Evolutionary conservation across 345 rosid species (phyloP), one percentile per base, ranked within the genome.

Genomic region (Aurinia saxatilis): DNA sequence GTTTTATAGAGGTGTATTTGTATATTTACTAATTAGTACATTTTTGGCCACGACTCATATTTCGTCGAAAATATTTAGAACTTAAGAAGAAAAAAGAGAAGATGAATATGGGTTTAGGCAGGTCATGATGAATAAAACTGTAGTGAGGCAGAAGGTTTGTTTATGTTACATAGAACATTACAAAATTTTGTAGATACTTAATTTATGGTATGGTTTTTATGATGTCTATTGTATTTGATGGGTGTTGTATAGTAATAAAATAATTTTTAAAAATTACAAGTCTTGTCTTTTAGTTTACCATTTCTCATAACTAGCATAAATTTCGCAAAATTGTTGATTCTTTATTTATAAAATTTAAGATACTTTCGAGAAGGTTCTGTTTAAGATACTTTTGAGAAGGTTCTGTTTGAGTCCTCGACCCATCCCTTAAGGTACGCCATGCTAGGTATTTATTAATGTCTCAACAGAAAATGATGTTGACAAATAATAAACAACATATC

Each of bases 121-220:
- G 67, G 50, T 36, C 40, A 53, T 36, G 13, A 59, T 69, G 55
- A 69, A 69, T 69, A 61, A 62, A 38, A 19, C 2, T 47, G 30
- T 62, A 46, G 58, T 47, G 58, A 70, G 50, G 5, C 40, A 52
- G 48, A 38, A 44, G 60, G 48, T 17, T 33, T 40, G 49, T 27
- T 44, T 60, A 45, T 60, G 57, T 54, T 70, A 47, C 57, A 62
- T 62, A 62, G 74, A 68, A 36, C 50, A 41, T 54, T 47, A 55
- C 68, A 47, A 62, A 61, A 16, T 54, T 70, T 62, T 54, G 68
- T 70, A 70, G 57, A 70, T 69, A 53, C 35, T n/a, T n/a, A n/a
- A n/a, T 12, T 45, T 16, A 34, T 21, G 41, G 44, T 35, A 57
- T 57, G 36, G n/a, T 36, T 5, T 36, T 5, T 36, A 29, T 48